Evolutionary conservation across 495 filamentous ascomycete genomes (phyloP).

Genomic region (Aspergillus sclerotiicarbonarius): DNA sequence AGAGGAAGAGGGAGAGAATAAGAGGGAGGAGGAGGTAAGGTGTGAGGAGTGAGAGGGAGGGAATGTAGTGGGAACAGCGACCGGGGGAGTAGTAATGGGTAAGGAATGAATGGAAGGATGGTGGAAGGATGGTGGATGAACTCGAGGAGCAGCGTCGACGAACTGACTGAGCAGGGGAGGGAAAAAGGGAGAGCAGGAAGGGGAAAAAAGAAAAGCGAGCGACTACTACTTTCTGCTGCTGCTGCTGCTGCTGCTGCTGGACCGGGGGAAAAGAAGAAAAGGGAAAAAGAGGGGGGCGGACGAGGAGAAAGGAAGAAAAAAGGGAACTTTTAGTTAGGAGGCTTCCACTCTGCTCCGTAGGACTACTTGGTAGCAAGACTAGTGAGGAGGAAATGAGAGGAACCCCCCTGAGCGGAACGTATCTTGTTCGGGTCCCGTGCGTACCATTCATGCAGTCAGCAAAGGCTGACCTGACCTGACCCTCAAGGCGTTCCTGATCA

Average conservation of each 20-base stretch:
- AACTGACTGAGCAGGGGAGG: constrained; percentile 10
- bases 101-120: background rate
- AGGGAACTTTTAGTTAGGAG: too few relatives aligned
- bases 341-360: too few relatives aligned
- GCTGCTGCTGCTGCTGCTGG: too few relatives aligned
- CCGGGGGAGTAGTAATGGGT: background rate
- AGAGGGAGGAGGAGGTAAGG: constrained; percentile 2
- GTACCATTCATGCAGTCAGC: too few relatives aligned
- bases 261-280: too few relatives aligned
- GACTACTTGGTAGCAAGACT: too few relatives aligned
- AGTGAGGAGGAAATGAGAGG: constrained; percentile 1
- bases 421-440: too few relatives aligned
- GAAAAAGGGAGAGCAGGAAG: constrained; percentile 19
- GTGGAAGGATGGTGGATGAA: constrained; percentile 5
- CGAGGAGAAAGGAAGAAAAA: constrained; percentile 12
- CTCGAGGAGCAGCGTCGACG: constrained; percentile 3
- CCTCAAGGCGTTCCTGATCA: too few relatives aligned
- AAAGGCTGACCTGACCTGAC: too few relatives aligned
- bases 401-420: too few relatives aligned
- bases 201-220: constrained; percentile 5
- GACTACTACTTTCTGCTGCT: too few relatives aligned
- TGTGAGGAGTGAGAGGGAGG: background rate
- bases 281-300: background rate
- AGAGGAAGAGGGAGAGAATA: background rate
- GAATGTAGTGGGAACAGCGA: background rate